phyloP scores from a whole-genome alignment of 371 early-diverging fungal species.

The Batkoa obscura region DNA sequence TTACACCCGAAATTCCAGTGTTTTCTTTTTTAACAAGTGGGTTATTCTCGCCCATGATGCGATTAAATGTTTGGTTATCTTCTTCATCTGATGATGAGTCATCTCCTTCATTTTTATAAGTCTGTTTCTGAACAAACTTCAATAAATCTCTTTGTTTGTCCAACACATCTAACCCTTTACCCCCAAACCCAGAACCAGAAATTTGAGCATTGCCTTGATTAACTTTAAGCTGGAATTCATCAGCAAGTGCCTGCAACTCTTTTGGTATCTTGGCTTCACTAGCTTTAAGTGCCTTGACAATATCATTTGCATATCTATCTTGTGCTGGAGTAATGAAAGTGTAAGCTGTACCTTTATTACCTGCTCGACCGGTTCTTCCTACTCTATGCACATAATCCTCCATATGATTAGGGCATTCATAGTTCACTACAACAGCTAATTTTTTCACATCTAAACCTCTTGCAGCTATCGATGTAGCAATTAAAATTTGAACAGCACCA shows the following conservation, averaged over 20 bases:
- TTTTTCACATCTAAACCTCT: constrained; percentile 2
- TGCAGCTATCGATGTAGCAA: background rate
- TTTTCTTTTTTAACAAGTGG: constrained; percentile 18
- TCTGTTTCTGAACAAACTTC: constrained; percentile 69
- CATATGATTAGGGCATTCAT: background rate
- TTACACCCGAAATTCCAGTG: background rate
- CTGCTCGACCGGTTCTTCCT: background rate
- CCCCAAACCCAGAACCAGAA: constrained; percentile 84
- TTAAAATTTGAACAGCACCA: background rate
- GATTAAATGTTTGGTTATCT: background rate
- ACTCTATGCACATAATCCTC: constrained; percentile 4
- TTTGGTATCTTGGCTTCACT: constrained; percentile 52
- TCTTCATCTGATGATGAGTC: constrained; percentile 7
- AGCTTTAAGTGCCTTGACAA: constrained; percentile 72
- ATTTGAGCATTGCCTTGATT: constrained; percentile 68
- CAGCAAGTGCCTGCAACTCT: constrained; percentile 57
- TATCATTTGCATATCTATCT: constrained; percentile 81
- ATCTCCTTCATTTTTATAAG: constrained; percentile 6
- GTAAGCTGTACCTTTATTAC: constrained; percentile 39
- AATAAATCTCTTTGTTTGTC: constrained; percentile 83
- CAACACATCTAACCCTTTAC: constrained; percentile 87
- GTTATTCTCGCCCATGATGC: constrained; percentile 18
- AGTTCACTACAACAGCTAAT: constrained; percentile 2
- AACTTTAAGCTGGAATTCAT: constrained; percentile 71
- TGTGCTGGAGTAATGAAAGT: constrained; percentile 90